These are phyloP conservation scores for Rhizopus sp. DNA, from an alignment of 371 early-diverging fungal genomes.

Conservation along the genomic window DNA sequence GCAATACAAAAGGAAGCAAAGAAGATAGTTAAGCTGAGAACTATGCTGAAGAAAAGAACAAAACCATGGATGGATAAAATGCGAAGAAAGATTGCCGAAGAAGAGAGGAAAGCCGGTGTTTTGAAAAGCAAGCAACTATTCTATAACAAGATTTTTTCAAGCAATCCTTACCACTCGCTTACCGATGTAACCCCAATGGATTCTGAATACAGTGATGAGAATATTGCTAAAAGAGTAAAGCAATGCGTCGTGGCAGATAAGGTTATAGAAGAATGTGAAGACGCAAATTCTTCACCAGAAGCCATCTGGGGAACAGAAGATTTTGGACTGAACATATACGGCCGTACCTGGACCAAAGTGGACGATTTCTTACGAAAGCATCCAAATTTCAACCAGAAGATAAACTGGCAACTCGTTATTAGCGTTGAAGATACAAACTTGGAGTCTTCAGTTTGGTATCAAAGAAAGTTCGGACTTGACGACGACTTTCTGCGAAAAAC, in stretches of 20 bases:
- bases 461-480: constrained; percentile 36
- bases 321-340: constrained; percentile 26
- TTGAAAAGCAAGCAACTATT: constrained; percentile 4
- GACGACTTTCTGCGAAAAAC: constrained; percentile 15
- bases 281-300: constrained; percentile 11
- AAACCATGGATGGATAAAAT: constrained; percentile 10
- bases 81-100: constrained; percentile 16
- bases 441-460: constrained; percentile 33
- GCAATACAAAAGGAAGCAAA: background rate
- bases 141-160: no score
- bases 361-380: background rate
- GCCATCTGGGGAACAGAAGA: constrained; percentile 33
- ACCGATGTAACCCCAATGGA: background rate
- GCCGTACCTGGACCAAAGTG: constrained; percentile 15
- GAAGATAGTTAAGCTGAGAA: background rate
- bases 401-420: constrained; percentile 33
- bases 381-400: background rate
- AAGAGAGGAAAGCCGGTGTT: background rate
- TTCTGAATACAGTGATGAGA: constrained; percentile 4
- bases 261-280: constrained; percentile 5
- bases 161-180: constrained; percentile 5
- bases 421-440: constrained; percentile 6
- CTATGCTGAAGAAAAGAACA: constrained; percentile 9
- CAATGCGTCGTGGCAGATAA: constrained; percentile 12
- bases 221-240: constrained; percentile 3